Evolutionary conservation across 164 flowering plant genomes (phyloP), one percentile per base, ranked within the genome.

Genomic region (Magnolia sinica): DNA sequence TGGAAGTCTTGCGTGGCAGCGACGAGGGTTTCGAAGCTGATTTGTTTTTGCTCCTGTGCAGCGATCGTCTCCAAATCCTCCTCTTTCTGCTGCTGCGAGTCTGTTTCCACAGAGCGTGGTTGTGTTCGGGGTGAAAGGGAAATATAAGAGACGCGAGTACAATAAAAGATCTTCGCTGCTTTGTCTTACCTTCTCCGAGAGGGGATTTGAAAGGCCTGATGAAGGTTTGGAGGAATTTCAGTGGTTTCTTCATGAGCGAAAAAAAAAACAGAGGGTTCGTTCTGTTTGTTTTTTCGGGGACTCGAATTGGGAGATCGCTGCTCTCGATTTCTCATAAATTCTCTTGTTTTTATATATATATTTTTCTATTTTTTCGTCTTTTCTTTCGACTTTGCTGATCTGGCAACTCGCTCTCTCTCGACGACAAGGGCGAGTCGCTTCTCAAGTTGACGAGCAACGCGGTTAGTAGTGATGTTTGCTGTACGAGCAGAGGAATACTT

Each of bases 1-100:
- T 90, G 84, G 70, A 95, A 95, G 81, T 93, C 73, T 68, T 82
- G 86, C 70, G 99, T 95, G 0, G 99, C 99, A 55, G 88, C 78
- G 29, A 77, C 88, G 18, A 96, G 89, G 27, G 83, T 72, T 16
- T 87, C 87, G 77, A 78, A 91, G 1, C 88, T 23, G 74, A 96
- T 89, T 0, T 70, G 59, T 80, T 83, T 92, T 77, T 93, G 98
- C 73, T 93, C 98, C 74, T 84, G 90, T 1, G 90, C 91, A 50
- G 98, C 96, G 59, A 93, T 86, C 75, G 75, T 82, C 83, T 89
- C 87, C 87, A 91, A 85, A 55, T 89, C 95, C n/a, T 86, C 92
- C 55, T 83, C 91, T 73, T 76, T 71, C 51, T 75, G 73, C 37
- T 71, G 86, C 19, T 24, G 70, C 64, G 61, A 77, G 10, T 16